Base-by-base conservation (phyloP, 768 basidiomycete species). In the Pleurotus citrinopileatus region DNA sequence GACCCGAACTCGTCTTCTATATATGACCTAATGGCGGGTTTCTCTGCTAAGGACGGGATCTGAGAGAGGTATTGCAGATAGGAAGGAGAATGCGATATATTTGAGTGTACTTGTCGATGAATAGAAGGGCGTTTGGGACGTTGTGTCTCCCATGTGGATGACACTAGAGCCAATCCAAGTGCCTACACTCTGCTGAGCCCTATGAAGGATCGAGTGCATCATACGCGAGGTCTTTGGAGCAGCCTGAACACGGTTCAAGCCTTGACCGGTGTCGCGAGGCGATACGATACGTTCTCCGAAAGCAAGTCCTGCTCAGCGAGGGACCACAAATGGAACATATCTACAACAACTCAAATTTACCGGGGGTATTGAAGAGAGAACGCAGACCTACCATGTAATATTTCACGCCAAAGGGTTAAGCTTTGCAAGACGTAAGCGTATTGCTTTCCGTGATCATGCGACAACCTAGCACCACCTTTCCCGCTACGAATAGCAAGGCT, bases 81-180 rank as follows among this genome's bases (percentile, higher is more conserved):
- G 91, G 91, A 22, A 93, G 76, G 19, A 93, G 82, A 63, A 94
- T 94, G 60, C 91, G 87, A 70, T 93, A 94, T 44, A 94, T 88
- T 65, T 94, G 91, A 10, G 91, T 91, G 70, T 94, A 94, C 65
- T 94, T 94, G 78, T 94, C 58, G 61, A 93, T 91, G 77, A 94
- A 93, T 71, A 93, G 82, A 45, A 93, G 76, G 2, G 91, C 89
- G 60, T 89, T 91, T 3, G 88, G 88, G 19, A 91, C 88, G 61
- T 89, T 84, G 66, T 85, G 91, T 93, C 91, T 46, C 90, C 90
- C 90, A 91, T 90, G 68, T 93, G 91, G 57, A 91, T 90, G 59
- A 90, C 90, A 52, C 87, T 89, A 9, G 85, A 91, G 37, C 91
- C 91, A 53, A 92, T 81, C 91, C 91, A 93, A 32, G 78, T 78